Evolutionary conservation across 176 grass and related monocot genomes (phyloP), one percentile per base, ranked within the genome.

Genomic region (Cymbopogon citratus): DNA sequence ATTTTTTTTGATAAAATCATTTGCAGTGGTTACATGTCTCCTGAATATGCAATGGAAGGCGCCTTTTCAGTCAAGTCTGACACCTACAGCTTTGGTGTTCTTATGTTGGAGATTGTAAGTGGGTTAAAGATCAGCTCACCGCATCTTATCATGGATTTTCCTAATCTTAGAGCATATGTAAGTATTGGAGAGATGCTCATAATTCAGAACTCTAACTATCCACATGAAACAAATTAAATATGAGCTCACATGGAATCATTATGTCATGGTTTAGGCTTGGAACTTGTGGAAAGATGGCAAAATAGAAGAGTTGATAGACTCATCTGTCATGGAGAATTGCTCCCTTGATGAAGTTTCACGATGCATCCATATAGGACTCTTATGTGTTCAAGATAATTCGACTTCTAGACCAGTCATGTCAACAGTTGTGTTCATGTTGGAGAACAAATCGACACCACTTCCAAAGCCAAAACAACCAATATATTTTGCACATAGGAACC

Each of bases 61-160:
- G 31, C 3, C 31, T 33, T 33, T 33, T 33, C 31, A 33, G 31
- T 33, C 6, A 92, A 92, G 82, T 92, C 86, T 0, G 86, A 89
- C 40, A 76, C 68, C 34, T 91, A 82, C 25, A 86, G 83, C 57
- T 92, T 76, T 54, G 90, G 86, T 44, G 83, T 86, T 25, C 26
- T 92, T 1, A 3, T 92, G 19, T 23, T 92, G 78, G 90, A 92
- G 83, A 92, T 83, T 40, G 39, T 92, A 6, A 92, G 86, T 57
- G 82, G 90, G 1, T 80, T 83, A 60, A 86, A 71, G 64, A 89
- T 89, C 13, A 89, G 45, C 15, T 73, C 66, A 8, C 36, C 76
- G 4, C 19, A 75, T 59, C 52, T 82, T 29, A 80, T 67, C 28
- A 36, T 34, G n/a, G 59, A 74, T 35, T 68, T 73, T 6, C n/a